Conservation (phyloP, 2,329 filamentous ascomycete species). For the Xylaria multiplex region DNA sequence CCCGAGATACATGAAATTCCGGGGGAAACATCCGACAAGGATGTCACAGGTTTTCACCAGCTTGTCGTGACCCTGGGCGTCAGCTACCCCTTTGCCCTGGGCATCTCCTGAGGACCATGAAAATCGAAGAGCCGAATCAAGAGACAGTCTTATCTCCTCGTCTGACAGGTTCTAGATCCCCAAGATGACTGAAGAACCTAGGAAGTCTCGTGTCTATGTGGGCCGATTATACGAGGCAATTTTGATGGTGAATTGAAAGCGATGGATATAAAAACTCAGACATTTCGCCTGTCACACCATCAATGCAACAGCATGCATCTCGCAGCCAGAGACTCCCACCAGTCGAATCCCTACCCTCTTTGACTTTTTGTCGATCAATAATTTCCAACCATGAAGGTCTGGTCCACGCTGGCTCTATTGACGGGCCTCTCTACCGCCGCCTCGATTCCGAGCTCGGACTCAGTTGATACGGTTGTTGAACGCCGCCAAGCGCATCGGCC, state of each 20-base stretch:
- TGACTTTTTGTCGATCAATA: not conserved
- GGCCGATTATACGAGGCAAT: slow-evolving; percentile 14
- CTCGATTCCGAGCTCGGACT: slow-evolving; percentile 33
- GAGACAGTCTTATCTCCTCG: slow-evolving; percentile 37
- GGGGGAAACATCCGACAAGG: slow-evolving; percentile 34
- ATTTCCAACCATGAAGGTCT: slow-evolving; percentile 43
- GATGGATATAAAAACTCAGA: slow-evolving; percentile 24
- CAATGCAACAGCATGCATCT: slow-evolving; percentile 27
- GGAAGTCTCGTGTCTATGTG: slow-evolving; percentile 18
- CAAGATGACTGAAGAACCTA: slow-evolving; percentile 27
- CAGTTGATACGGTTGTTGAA: slow-evolving; percentile 22
- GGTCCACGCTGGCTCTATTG: slow-evolving; percentile 41
- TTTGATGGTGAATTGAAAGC: not conserved
- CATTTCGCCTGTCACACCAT: slow-evolving; percentile 22
- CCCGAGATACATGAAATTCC: slow-evolving; percentile 17
- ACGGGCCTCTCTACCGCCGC: slow-evolving; percentile 42
- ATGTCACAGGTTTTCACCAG: slow-evolving; percentile 33
- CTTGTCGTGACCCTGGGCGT: slow-evolving; percentile 30
- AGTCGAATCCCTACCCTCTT: slow-evolving; percentile 5
- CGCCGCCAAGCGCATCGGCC: slow-evolving; percentile 35
- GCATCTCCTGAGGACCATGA: slow-evolving; percentile 26
- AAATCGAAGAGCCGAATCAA: slow-evolving; percentile 36
- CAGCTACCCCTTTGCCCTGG: slow-evolving; percentile 31
- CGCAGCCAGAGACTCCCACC: slow-evolving; percentile 35
- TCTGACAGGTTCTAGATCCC: slow-evolving; percentile 42